phyloP scores from a whole-genome alignment of 2,329 filamentous ascomycete genomes.

The Cytospora piceicola region DNA sequence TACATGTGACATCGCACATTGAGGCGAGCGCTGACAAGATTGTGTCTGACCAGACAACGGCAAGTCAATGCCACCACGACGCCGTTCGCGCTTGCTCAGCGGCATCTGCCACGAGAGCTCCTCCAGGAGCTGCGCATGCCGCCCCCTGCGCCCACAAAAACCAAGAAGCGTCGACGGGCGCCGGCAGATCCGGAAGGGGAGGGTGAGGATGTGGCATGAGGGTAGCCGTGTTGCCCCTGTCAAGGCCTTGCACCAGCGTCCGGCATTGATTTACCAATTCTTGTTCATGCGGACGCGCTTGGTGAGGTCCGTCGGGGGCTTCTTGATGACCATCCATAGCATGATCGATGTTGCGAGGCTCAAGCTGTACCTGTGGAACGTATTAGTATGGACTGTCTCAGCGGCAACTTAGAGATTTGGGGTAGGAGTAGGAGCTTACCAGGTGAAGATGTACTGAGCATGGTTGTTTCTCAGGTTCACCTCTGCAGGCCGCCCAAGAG shows the following conservation, averaged over 20 bases:
- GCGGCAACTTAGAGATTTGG: background rate
- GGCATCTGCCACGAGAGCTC: constrained; percentile 78
- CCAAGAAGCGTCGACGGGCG: constrained; percentile 50
- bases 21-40: constrained; percentile 13
- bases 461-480: constrained; percentile 97
- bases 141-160: constrained; percentile 49
- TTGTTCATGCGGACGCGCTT: constrained; percentile 77
- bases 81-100: constrained; percentile 82
- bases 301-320: constrained; percentile 73
- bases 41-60: constrained; percentile 67
- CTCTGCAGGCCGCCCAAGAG: constrained; percentile 84
- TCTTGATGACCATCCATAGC: constrained; percentile 94
- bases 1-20: constrained; percentile 20
- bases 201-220: constrained; percentile 48
- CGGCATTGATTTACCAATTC: constrained; percentile 61
- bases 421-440: constrained; percentile 61
- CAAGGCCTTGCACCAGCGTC: constrained; percentile 28
- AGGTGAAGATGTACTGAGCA: constrained; percentile 98
- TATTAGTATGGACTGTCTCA: constrained; percentile 16
- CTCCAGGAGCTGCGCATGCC: constrained; percentile 81
- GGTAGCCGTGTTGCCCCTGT: constrained; percentile 3
- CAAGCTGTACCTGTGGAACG: constrained; percentile 74
- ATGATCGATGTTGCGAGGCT: constrained; percentile 87
- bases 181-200: constrained; percentile 40
- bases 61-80: constrained; percentile 73